A percentile compares a stretch with the other conserved stretches of the same genome.
These are phyloP conservation scores for Talaromyces liani DNA, from an alignment of 495 filamentous ascomycete genomes.

Conservation along the genomic window DNA sequence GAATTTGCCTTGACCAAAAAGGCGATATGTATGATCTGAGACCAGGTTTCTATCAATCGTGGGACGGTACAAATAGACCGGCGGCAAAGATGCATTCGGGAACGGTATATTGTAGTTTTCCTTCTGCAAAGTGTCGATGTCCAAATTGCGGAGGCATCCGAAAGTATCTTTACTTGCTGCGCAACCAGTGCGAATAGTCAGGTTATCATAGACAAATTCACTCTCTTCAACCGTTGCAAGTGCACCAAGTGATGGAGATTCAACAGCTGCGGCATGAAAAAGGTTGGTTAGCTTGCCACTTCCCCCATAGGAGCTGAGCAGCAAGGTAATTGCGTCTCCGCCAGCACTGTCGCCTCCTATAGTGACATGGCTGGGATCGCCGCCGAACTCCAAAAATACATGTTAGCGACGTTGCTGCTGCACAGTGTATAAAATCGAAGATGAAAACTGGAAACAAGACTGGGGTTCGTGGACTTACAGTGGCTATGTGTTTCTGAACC, in stretches of 20 bases:
- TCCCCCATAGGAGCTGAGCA: constrained; percentile 49
- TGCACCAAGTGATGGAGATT: no score
- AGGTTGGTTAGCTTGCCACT: constrained; percentile 27
- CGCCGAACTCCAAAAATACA: constrained; percentile 47
- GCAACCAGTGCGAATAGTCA: constrained; percentile 50
- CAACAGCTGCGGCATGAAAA: no score
- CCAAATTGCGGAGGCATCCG: constrained; percentile 47
- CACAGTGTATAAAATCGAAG: no score
- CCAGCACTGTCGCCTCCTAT: constrained; percentile 64
- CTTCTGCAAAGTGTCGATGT: constrained; percentile 40
- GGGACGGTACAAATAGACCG: no score
- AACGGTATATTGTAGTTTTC: constrained; percentile 47
- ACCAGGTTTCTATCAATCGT: no score
- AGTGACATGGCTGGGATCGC: constrained; percentile 60
- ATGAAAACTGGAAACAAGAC: background rate
- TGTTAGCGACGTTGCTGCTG: background rate
- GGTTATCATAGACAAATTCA: constrained; percentile 57
- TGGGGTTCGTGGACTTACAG: constrained; percentile 3
- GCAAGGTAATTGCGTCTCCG: constrained; percentile 55
- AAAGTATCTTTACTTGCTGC: constrained; percentile 37
- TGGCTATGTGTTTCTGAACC: constrained; percentile 54
- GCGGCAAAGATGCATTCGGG: constrained; percentile 35
- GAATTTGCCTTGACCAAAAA: constrained; percentile 34
- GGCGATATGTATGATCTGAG: no score
- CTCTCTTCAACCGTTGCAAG: constrained; percentile 41